Percentiles rank a stretch among this genome's conserved stretches.
Conservation (phyloP, 2,329 filamentous ascomycete species). For the Aureobasidium sp. region DNA sequence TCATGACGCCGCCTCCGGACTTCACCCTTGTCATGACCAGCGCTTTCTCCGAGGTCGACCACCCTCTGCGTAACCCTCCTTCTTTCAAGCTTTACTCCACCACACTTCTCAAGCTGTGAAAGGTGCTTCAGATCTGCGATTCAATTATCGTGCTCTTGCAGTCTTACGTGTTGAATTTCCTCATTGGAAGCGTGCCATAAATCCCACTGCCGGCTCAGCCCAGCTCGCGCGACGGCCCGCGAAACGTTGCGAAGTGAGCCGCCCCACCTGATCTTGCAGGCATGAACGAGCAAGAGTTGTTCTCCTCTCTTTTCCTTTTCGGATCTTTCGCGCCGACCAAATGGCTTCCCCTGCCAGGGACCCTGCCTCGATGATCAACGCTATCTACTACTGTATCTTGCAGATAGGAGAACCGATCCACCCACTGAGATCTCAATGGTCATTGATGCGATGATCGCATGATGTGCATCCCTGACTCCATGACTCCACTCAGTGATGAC, state of each 20-base stretch:
- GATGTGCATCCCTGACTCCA: not conserved
- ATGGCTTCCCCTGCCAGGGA: not conserved
- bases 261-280: not conserved
- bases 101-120: not conserved
- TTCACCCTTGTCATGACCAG: not conserved
- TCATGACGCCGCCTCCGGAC: constrained; percentile 10
- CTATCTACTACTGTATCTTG: not conserved
- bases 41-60: not conserved
- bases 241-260: not conserved
- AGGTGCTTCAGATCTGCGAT: constrained; percentile 10
- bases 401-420: not conserved
- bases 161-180: not conserved
- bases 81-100: not conserved
- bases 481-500: not conserved
- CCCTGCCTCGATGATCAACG: constrained; percentile 1
- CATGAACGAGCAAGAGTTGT: not conserved
- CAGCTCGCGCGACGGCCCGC: not conserved
- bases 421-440: not conserved
- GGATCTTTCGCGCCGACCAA: not conserved
- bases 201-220: not conserved
- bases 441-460: not conserved
- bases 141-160: constrained; percentile 1
- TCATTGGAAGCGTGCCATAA: not conserved
- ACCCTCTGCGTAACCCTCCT: not conserved
- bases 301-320: not conserved